Evolutionary conservation across 805 yeast genomes (phyloP).

Genomic region (Debaryomyces maramus): DNA sequence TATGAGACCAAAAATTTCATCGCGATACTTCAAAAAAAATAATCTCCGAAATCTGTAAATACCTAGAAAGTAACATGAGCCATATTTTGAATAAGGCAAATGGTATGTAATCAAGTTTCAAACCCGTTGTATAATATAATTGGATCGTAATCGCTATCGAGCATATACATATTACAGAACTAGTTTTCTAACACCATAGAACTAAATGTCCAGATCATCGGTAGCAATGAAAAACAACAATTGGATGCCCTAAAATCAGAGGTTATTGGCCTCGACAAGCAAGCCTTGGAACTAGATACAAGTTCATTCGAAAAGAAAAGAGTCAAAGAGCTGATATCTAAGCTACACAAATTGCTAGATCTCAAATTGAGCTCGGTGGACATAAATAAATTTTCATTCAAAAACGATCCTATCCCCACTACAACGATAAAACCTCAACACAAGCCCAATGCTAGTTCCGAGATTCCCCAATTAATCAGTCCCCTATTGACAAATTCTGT

Average conservation of each 20-base stretch:
- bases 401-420: slow-evolving; percentile 29
- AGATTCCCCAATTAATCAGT: slow-evolving; percentile 3
- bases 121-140: no score
- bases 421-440: not conserved
- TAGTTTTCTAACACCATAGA: slow-evolving; percentile 5
- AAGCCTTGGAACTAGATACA: not conserved
- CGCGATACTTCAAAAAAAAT: no score
- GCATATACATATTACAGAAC: no score
- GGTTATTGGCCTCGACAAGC: slow-evolving; percentile 11
- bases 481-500: not conserved
- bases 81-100: no score
- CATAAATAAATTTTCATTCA: slow-evolving; percentile 22
- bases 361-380: slow-evolving; percentile 16
- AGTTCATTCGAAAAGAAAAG: slow-evolving; percentile 23
- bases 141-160: no score
- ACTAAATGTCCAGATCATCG: slow-evolving; percentile 10
- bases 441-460: not conserved
- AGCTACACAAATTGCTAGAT: slow-evolving; percentile 22
- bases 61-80: no score
- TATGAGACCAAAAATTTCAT: no score
- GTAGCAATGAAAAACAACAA: slow-evolving; percentile 5
- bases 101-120: no score
- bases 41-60: no score
- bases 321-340: slow-evolving; percentile 15
- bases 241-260: slow-evolving; percentile 5